Evolutionary conservation across 2,329 filamentous ascomycete genomes (phyloP), one percentile per base, ranked within the genome.

Genomic region (Aspergillus candidus): DNA sequence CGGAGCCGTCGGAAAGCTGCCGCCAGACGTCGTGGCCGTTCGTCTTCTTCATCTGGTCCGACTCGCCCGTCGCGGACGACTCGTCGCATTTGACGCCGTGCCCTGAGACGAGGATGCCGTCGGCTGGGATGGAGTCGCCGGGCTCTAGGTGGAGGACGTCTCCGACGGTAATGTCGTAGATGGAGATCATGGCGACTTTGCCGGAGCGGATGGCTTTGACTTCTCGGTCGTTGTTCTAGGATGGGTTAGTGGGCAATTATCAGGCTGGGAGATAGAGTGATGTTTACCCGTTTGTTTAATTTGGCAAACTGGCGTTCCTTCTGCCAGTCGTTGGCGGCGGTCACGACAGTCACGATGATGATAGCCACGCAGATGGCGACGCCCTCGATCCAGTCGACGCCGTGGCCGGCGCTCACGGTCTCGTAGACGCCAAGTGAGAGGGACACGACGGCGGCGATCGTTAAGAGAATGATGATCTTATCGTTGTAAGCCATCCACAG

Each of bases 401-500:
- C 70, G 43, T 48, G 71, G 54, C 68, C 65, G 39, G 60, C 65
- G 14, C 75, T 74, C 11, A 83, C 72, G 0, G 80, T 79, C 59
- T 85, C 77, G 55, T 88, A 88, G 2, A 88, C 68, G 8, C 84
- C 84, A 10, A 88, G 70, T 7, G 79, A 80, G 6, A 88, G 66
- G 0, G 83, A 88, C 10, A 88, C 74, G 10, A 82, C 69, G 1
- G 84, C 84, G 8, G 84, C 84, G 31, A 80, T 73, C 0, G 82
- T 84, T 47, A 88, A 68, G 5, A 88, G 67, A 32, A 88, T 82
- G 32, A 88, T 75, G 31, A 88, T 80, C 51, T 84, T 84, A 64
- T 88, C 84, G 53, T 86, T 84, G 62, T 84, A 86, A 3, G 83
- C 82, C 49, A 77, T 77, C 83, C 83, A 87, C 46, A 82, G 72